Conservation (phyloP, 1,284 basidiomycete genomes). For the Phylloporus sp. region DNA sequence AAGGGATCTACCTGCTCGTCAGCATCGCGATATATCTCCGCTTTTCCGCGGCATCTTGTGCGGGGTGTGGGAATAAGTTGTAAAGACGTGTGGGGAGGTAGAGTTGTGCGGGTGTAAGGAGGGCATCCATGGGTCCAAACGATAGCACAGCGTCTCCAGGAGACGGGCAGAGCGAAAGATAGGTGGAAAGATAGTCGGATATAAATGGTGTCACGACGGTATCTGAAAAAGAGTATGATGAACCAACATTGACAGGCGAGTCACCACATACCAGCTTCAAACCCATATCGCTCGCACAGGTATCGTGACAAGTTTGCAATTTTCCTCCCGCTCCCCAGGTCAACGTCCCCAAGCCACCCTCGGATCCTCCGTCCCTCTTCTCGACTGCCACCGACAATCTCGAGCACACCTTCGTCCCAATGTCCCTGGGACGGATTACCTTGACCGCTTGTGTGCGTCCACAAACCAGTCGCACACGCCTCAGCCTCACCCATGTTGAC, state of each 20-base stretch:
- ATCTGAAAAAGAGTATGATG: constrained; percentile 50
- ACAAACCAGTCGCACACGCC: constrained; percentile 79
- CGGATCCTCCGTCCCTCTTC: constrained; percentile 75
- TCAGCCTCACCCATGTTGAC: constrained; percentile 77
- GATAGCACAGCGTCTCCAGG: constrained; percentile 74
- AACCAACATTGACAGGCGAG: not conserved
- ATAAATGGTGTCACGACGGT: constrained; percentile 79
- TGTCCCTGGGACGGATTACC: constrained; percentile 51
- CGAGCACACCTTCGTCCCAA: constrained; percentile 81
- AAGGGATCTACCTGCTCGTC: constrained; percentile 60
- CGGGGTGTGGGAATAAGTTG: constrained; percentile 77
- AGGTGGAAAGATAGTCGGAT: constrained; percentile 74
- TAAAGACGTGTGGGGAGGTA: constrained; percentile 76
- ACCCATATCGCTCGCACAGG: constrained; percentile 80
- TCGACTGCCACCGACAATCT: constrained; percentile 75
- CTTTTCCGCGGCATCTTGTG: constrained; percentile 76
- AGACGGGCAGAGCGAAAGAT: constrained; percentile 77
- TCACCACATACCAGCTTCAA: constrained; percentile 65
- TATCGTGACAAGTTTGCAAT: constrained; percentile 75
- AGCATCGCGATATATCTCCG: constrained; percentile 74
- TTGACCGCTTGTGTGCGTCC: constrained; percentile 58
- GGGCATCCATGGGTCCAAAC: constrained; percentile 80
- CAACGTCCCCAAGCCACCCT: constrained; percentile 80
- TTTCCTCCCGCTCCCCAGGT: constrained; percentile 65
- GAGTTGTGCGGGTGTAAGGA: constrained; percentile 75